phyloP scores from a whole-genome alignment of 129 eudicot species.

The Chrysanthemum lavandulifolium region DNA sequence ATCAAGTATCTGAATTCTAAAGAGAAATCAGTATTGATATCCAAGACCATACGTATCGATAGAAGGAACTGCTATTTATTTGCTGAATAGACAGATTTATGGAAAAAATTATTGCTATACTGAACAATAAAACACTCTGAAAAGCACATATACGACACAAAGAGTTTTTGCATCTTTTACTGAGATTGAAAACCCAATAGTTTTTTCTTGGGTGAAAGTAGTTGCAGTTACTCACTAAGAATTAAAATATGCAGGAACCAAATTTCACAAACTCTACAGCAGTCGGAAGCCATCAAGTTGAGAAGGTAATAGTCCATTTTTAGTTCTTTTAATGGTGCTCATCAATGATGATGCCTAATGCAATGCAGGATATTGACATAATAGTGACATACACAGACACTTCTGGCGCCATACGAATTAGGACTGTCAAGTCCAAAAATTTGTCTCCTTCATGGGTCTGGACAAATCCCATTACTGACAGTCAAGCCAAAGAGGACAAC shows the following conservation, averaged over 20 bases:
- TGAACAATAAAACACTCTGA: too few relatives aligned
- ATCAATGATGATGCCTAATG: conserved; percentile 28
- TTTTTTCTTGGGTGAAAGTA: too few relatives aligned
- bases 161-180: too few relatives aligned
- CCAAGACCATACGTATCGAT: too few relatives aligned
- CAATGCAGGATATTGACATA: conserved; percentile 92
- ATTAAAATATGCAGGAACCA: background rate
- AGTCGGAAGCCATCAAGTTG: conserved; percentile 35
- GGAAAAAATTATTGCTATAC: too few relatives aligned
- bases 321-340: conserved; percentile 17
- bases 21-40: too few relatives aligned
- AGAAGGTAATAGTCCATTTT: conserved; percentile 48
- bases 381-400: conserved; percentile 88
- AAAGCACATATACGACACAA: too few relatives aligned
- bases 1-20: too few relatives aligned
- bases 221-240: too few relatives aligned
- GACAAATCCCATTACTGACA: conserved; percentile 61
- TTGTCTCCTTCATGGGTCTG: conserved; percentile 96
- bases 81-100: too few relatives aligned
- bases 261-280: conserved; percentile 32
- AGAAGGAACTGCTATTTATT: too few relatives aligned
- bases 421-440: conserved; percentile 66
- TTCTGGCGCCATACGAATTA: conserved; percentile 77
- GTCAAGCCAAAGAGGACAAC: conserved; percentile 33
- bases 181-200: too few relatives aligned